A percentile compares a stretch with the other conserved stretches of the same genome.
Evolutionary conservation across 768 basidiomycete genomes (phyloP).

Genomic region (Lactarius sp.): DNA sequence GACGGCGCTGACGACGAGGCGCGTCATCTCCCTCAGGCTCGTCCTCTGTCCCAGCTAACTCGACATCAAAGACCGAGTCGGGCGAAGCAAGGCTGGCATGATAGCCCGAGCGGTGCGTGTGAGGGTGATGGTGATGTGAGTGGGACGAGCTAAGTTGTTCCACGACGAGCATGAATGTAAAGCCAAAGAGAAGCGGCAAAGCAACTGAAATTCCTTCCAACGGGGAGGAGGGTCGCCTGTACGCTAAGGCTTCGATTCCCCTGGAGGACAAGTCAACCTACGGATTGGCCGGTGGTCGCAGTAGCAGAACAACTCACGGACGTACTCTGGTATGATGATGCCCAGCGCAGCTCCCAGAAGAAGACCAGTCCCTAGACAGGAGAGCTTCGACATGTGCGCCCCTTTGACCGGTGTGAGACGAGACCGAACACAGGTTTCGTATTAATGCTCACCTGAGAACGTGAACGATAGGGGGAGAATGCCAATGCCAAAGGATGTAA

Average conservation of each 20-base stretch:
- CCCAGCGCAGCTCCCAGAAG: conserved; percentile 87
- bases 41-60: conserved; percentile 53
- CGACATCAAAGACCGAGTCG: conserved; percentile 55
- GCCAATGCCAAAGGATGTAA: conserved; percentile 62
- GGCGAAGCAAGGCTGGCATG: conserved; percentile 22
- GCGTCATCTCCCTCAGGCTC: conserved; percentile 32
- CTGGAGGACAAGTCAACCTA: conserved; percentile 35
- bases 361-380: conserved; percentile 71
- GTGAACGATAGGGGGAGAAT: conserved; percentile 70
- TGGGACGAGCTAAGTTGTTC: conserved; percentile 58
- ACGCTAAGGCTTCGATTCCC: conserved; percentile 61
- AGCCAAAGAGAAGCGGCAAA: conserved; percentile 58
- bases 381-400: conserved; percentile 41
- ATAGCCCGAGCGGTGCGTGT: conserved; percentile 28
- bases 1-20: conserved; percentile 19
- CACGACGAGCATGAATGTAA: conserved; percentile 58
- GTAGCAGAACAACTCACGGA: conserved; percentile 26
- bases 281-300: not conserved
- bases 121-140: conserved; percentile 37
- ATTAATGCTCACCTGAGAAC: conserved; percentile 53
- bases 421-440: not conserved
- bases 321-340: conserved; percentile 91
- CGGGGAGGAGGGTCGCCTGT: conserved; percentile 33
- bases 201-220: conserved; percentile 51
- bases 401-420: conserved; percentile 29